Evolutionary conservation across 2,329 filamentous ascomycete species (phyloP), one percentile per base, ranked within the genome.

Genomic region (Aspergillus persii): DNA sequence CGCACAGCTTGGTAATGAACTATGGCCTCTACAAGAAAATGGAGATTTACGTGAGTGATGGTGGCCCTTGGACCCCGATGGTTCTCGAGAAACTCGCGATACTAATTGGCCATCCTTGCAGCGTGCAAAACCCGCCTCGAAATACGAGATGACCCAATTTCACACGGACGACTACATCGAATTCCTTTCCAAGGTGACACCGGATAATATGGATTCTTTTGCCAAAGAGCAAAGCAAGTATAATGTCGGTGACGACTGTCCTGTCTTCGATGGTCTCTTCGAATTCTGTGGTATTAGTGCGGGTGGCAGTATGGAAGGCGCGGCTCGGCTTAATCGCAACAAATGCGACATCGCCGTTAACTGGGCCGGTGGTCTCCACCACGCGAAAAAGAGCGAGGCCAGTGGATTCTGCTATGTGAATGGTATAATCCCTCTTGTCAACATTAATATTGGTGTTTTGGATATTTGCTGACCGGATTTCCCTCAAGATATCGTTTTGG

Each of bases 381-480:
- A 99, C 72, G 95, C 95, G 44, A 97, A 98, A 76, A 95, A 94
- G 74, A 89, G 90, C 58, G 92, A 96, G 78, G 94, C 95, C 0
- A 95, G 91, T 50, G 95, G 95, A 0, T 99, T 99, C 76, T 99
- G 95, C 78, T 99, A 99, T 77, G 94, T 98, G 79, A 99, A 99
- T 76, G 94, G 75, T 78, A 70, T 61, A 36, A 15, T 39, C 18
- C n/a, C 23, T n/a, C 30, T 23, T 9, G 26, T 39, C 30, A 50
- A 47, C 18, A 18, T n/a, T 15, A 49, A 11, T 9, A 18, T 50
- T 53, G n/a, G 8, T 48, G 8, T 39, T 27, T 2, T 48, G n/a
- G 2, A 50, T 36, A 36, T 50, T 39, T 39, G 8, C 62, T 71
- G 58, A 71, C 58, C 15, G 27, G 7, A 31, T 33, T 12, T 26